A percentile compares a stretch with the other conserved stretches of the same genome.
These are phyloP conservation scores for Berberis vulgaris DNA, from an alignment of 164 flowering plant species.

Conservation along the genomic window DNA sequence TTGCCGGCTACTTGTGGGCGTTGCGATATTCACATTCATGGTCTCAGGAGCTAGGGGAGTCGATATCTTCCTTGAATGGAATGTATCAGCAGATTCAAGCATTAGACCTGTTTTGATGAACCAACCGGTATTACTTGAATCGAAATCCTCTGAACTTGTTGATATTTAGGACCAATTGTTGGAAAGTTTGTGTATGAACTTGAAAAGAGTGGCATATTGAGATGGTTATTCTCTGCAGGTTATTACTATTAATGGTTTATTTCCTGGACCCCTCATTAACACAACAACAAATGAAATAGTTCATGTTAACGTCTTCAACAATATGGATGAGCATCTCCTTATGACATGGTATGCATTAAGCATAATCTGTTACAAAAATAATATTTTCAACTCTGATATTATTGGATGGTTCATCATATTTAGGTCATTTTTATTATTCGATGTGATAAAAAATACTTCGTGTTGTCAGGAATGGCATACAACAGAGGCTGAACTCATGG, in stretches of 20 bases:
- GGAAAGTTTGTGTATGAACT: too few relatives aligned
- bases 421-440: background rate
- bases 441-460: background rate
- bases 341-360: conserved; percentile 44
- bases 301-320: conserved; percentile 51
- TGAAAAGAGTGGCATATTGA: too few relatives aligned
- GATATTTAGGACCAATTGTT: too few relatives aligned
- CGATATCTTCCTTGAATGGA: conserved; percentile 51
- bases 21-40: conserved; percentile 8
- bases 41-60: conserved; percentile 15
- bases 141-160: background rate
- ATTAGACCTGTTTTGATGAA: conserved; percentile 15
- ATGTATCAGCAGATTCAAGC: conserved; percentile 30
- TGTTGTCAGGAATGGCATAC: conserved; percentile 60
- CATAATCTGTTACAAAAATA: background rate
- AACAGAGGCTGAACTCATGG: conserved; percentile 65
- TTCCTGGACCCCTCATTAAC: conserved; percentile 68
- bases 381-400: background rate
- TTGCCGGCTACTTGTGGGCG: conserved; percentile 4
- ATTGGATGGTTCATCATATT: background rate
- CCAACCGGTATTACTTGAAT: conserved; percentile 28
- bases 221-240: conserved; percentile 28
- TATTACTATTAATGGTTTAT: conserved; percentile 58
- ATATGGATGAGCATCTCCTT: conserved; percentile 53
- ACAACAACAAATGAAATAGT: conserved; percentile 50